Evolutionary conservation across 2,329 filamentous ascomycete genomes (phyloP).

Genomic region (Pseudogymnoascus pannorum): DNA sequence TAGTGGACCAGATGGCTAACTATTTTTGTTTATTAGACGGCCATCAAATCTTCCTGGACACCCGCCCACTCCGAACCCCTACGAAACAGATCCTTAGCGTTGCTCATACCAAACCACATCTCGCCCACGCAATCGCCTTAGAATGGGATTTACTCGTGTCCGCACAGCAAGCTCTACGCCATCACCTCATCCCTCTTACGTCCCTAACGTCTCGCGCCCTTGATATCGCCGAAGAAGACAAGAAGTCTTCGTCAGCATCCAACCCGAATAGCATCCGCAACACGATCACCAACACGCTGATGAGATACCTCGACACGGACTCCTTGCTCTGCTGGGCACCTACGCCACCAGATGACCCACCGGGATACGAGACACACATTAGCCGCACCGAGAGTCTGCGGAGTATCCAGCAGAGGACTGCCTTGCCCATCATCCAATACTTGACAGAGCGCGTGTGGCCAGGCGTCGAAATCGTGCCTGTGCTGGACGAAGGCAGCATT

Average conservation of each 20-base stretch:
- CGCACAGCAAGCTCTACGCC: conserved; percentile 73
- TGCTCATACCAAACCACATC: conserved; percentile 67
- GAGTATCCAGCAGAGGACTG: conserved; percentile 61
- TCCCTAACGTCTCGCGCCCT: conserved; percentile 75
- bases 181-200: conserved; percentile 85
- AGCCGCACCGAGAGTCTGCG: conserved; percentile 52
- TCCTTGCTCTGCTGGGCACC: conserved; percentile 86
- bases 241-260: conserved; percentile 17
- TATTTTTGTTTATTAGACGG: conserved; percentile 20
- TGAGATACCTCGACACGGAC: conserved; percentile 89
- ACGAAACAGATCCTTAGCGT: conserved; percentile 66
- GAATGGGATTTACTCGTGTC: conserved; percentile 88
- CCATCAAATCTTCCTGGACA: conserved; percentile 64
- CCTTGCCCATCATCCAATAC: conserved; percentile 63
- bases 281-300: conserved; percentile 58
- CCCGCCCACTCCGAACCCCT: conserved; percentile 69
- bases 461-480: conserved; percentile 67
- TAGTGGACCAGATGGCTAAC: conserved; percentile 5
- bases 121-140: conserved; percentile 77
- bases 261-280: conserved; percentile 45
- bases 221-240: conserved; percentile 69
- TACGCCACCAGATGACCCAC: conserved; percentile 40
- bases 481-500: conserved; percentile 73
- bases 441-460: conserved; percentile 74
- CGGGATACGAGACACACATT: conserved; percentile 37